phyloP scores from a whole-genome alignment of 2,329 filamentous ascomycete species.

The Ophiocordyceps sinensis region DNA sequence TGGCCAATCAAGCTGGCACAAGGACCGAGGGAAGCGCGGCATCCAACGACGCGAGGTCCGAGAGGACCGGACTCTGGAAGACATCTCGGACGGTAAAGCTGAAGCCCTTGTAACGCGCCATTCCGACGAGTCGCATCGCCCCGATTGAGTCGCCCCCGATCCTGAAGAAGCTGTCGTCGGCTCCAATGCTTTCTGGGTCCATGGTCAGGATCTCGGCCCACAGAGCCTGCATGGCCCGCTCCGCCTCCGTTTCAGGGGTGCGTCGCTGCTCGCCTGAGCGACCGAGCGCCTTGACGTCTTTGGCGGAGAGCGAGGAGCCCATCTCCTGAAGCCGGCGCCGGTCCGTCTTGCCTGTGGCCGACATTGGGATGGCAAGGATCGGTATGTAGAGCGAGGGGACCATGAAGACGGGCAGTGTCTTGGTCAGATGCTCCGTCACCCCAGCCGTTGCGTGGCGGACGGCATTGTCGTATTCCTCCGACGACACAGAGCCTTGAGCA shows the following conservation, averaged over 20 bases:
- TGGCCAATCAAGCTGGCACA: neutral
- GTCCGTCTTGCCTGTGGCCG: slow-evolving; percentile 2
- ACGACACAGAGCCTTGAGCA: neutral
- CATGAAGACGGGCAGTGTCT: slow-evolving; percentile 4
- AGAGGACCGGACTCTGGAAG: neutral
- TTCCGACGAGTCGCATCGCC: slow-evolving; percentile 2
- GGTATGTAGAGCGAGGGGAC: slow-evolving; percentile 1
- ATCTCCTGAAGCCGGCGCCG: neutral
- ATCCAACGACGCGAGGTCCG: neutral
- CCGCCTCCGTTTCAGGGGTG: neutral
- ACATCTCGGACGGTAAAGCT: neutral
- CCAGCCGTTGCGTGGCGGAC: neutral
- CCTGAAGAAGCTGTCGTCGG: slow-evolving; percentile 4
- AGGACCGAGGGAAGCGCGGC: neutral
- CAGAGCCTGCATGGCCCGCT: neutral
- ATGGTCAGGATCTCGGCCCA: slow-evolving; percentile 1
- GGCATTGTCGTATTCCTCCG: neutral
- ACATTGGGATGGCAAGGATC: slow-evolving; percentile 1
- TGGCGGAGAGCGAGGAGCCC: neutral
- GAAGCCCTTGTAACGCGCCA: neutral
- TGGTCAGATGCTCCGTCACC: neutral
- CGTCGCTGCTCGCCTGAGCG: neutral
- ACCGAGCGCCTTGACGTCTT: neutral
- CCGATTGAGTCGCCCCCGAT: slow-evolving; percentile 6
- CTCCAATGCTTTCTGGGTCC: neutral